Conservation (phyloP, 1,139 yeast species). For the Yamadazyma oceani region DNA sequence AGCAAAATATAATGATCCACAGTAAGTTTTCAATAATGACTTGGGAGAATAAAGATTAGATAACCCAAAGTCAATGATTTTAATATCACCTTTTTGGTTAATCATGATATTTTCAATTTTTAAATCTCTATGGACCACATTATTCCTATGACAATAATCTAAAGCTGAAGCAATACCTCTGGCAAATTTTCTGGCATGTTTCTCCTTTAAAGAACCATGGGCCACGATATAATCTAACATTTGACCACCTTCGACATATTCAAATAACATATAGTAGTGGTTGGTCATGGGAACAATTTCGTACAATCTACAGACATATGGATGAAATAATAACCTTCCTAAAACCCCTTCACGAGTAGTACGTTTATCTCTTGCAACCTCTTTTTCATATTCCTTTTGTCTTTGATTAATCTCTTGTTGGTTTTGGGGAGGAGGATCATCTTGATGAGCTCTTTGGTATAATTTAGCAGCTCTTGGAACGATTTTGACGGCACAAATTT, state of each 20-base stretch:
- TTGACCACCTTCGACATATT: conserved; percentile 96
- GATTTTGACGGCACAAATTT: conserved; percentile 83
- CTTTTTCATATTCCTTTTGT: conserved; percentile 78
- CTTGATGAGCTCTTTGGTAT: conserved; percentile 73
- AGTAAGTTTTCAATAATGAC: conserved; percentile 81
- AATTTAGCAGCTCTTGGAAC: conserved; percentile 79
- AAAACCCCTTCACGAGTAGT: conserved; percentile 94
- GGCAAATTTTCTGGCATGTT: conserved; percentile 92
- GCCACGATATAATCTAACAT: conserved; percentile 96
- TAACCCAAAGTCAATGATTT: conserved; percentile 93
- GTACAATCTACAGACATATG: conserved; percentile 85
- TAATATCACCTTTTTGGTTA: conserved; percentile 88
- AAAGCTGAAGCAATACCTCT: conserved; percentile 95
- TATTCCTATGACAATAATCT: conserved; percentile 89
- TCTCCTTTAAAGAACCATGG: conserved; percentile 92
- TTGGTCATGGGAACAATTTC: conserved; percentile 97
- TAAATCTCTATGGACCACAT: conserved; percentile 94
- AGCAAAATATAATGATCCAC: conserved; percentile 97
- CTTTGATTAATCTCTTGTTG: conserved; percentile 60
- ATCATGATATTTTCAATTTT: conserved; percentile 97
- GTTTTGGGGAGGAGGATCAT: conserved; percentile 61
- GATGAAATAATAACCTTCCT: conserved; percentile 87
- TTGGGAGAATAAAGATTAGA: conserved; percentile 81
- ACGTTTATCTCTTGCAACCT: conserved; percentile 86
- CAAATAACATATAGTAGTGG: conserved; percentile 95